phyloP scores from a whole-genome alignment of 148 eudicot genomes.

The Fagopyrum homotropicum region DNA sequence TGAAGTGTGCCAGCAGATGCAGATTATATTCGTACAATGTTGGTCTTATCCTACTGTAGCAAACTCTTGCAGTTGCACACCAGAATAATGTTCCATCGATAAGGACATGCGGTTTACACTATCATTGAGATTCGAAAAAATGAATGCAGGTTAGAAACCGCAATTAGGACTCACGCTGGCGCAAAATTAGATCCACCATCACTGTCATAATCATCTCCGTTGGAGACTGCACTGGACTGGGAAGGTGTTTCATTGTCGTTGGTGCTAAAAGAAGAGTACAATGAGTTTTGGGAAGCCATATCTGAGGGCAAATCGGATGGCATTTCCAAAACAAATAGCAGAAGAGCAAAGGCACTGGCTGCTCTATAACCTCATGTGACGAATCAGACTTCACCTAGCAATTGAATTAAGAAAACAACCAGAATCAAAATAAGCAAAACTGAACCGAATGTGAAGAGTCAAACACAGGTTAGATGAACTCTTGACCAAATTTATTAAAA shows the following conservation, averaged over 20 bases:
- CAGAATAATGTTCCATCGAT: neutral
- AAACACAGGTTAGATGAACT: neutral
- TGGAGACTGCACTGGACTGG: constrained; percentile 45
- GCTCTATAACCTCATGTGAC: neutral
- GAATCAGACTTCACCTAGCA: neutral
- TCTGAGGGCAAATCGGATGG: constrained; percentile 47
- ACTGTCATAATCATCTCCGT: constrained; percentile 91
- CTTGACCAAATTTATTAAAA: neutral
- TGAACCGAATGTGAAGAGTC: neutral
- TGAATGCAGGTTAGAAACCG: neutral
- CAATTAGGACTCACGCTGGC: constrained; percentile 58
- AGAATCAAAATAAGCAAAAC: neutral
- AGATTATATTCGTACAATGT: neutral
- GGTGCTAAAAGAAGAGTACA: constrained; percentile 53
- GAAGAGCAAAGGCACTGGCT: constrained; percentile 1
- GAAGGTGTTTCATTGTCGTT: constrained; percentile 74
- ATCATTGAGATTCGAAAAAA: neutral
- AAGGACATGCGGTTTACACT: neutral
- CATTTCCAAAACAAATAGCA: constrained; percentile 28
- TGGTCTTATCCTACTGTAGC: neutral
- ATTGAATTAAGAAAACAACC: neutral
- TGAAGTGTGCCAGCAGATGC: neutral
- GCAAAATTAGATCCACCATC: constrained; percentile 81
- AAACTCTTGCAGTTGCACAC: neutral
- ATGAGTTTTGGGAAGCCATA: constrained; percentile 56